phyloP scores from a whole-genome alignment of 768 basidiomycete genomes.

The Rhizopogon rudus region DNA sequence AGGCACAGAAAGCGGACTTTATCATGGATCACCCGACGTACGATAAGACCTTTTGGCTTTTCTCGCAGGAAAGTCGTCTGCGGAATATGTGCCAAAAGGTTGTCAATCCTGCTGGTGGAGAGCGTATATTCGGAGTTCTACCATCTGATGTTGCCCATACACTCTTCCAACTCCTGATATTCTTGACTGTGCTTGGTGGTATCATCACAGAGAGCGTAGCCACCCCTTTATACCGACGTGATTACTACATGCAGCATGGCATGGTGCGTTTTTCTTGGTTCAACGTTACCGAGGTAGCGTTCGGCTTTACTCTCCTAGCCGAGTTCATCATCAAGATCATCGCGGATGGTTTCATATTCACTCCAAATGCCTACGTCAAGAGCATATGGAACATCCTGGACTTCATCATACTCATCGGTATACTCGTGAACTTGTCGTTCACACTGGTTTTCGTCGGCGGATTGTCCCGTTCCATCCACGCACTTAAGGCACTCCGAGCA shows the following conservation, averaged over 20 bases:
- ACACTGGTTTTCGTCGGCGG: constrained; percentile 73
- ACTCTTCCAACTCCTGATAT: constrained; percentile 69
- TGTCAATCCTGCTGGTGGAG: constrained; percentile 77
- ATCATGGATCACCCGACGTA: constrained; percentile 86
- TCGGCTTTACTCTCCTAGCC: constrained; percentile 65
- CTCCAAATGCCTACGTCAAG: constrained; percentile 87
- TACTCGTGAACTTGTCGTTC: constrained; percentile 70
- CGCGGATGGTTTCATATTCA: constrained; percentile 89
- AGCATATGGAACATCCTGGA: constrained; percentile 93
- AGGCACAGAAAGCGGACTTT: constrained; percentile 79
- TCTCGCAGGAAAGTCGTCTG: constrained; percentile 72
- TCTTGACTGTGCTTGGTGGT: constrained; percentile 73
- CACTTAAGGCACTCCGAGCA: constrained; percentile 84
- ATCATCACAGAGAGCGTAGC: constrained; percentile 81
- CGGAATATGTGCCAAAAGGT: constrained; percentile 78
- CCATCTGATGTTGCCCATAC: constrained; percentile 61
- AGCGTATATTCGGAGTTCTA: constrained; percentile 80
- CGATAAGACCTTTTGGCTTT: constrained; percentile 87
- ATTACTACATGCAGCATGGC: constrained; percentile 61
- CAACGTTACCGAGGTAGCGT: constrained; percentile 69
- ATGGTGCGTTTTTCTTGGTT: constrained; percentile 77
- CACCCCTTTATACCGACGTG: constrained; percentile 76
- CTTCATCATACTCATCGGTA: constrained; percentile 74
- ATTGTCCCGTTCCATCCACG: constrained; percentile 74
- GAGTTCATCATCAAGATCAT: constrained; percentile 90